These are phyloP conservation scores for Beauveria medogensis DNA, from an alignment of 2,329 filamentous ascomycete species.

Conservation along the genomic window DNA sequence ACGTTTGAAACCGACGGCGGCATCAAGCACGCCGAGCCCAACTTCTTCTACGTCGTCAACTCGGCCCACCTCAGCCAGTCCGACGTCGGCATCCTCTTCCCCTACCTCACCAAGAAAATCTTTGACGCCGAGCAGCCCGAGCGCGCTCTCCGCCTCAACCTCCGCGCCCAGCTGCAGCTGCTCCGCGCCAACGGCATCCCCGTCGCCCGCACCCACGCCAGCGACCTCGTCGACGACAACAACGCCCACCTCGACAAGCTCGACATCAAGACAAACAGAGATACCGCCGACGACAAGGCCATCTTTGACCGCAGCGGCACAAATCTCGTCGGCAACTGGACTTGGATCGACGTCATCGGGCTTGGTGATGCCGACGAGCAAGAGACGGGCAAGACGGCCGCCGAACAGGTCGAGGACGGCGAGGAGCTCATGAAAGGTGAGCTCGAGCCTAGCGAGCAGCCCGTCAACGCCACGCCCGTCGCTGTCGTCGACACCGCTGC, in stretches of 20 bases:
- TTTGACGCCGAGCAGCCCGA: conserved; percentile 51
- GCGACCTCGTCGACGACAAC: conserved; percentile 41
- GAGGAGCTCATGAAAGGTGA: conserved; percentile 28
- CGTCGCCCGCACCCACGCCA: conserved; percentile 41
- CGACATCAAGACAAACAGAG: conserved; percentile 16
- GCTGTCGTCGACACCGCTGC: neutral
- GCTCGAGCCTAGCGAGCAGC: conserved; percentile 19
- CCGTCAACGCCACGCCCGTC: neutral
- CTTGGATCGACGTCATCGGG: conserved; percentile 45
- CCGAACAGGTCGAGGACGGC: conserved; percentile 26
- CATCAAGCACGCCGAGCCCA: conserved; percentile 41
- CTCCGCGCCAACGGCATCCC: conserved; percentile 41
- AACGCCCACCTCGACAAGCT: conserved; percentile 28
- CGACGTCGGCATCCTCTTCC: conserved; percentile 78
- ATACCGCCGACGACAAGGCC: conserved; percentile 37
- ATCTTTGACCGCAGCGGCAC: conserved; percentile 40
- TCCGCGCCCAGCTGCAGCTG: conserved; percentile 49
- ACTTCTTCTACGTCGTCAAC: conserved; percentile 64
- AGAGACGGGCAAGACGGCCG: conserved; percentile 21
- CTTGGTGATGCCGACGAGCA: conserved; percentile 29
- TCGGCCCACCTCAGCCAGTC: conserved; percentile 78
- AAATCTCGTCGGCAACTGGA: conserved; percentile 38
- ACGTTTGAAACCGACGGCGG: conserved; percentile 36
- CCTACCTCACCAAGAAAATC: conserved; percentile 54
- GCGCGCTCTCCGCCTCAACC: conserved; percentile 49